phyloP scores from a whole-genome alignment of 2,329 filamentous ascomycete genomes.

The Diaporthe sp. region DNA sequence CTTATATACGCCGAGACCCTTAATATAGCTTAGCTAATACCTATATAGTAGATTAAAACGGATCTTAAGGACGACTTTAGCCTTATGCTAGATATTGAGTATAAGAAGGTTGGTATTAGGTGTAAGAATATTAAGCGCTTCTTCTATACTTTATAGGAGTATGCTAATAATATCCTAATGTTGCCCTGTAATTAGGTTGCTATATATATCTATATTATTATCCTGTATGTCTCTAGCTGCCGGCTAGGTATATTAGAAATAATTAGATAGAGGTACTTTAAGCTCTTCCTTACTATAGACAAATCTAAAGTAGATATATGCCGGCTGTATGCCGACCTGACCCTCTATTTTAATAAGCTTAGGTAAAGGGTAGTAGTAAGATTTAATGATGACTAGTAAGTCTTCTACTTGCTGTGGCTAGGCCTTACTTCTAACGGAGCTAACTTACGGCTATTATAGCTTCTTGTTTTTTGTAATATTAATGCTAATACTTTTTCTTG shows the following conservation, averaged over 20 bases:
- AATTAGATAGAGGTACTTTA: not conserved
- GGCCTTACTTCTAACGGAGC: not conserved
- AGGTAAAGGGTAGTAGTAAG: not conserved
- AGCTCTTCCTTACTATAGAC: too few relatives aligned
- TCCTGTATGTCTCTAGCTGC: not conserved
- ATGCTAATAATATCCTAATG: not conserved
- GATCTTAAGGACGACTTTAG: too few relatives aligned
- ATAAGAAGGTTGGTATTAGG: not conserved
- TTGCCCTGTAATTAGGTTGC: not conserved
- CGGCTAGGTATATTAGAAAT: not conserved
- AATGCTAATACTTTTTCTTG: not conserved
- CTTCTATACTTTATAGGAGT: not conserved
- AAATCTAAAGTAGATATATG: not conserved
- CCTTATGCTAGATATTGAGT: not conserved
- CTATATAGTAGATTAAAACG: not conserved
- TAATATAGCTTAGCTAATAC: not conserved
- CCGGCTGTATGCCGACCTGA: not conserved
- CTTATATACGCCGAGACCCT: not conserved
- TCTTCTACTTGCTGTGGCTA: not conserved
- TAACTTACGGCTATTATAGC: not conserved
- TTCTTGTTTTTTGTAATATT: not conserved
- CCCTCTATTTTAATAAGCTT: not conserved
- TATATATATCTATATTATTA: not conserved
- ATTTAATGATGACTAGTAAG: not conserved
- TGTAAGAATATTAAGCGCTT: not conserved